These are phyloP conservation scores for Scleroderma citrinum DNA, from an alignment of 768 basidiomycete genomes.

Conservation along the genomic window DNA sequence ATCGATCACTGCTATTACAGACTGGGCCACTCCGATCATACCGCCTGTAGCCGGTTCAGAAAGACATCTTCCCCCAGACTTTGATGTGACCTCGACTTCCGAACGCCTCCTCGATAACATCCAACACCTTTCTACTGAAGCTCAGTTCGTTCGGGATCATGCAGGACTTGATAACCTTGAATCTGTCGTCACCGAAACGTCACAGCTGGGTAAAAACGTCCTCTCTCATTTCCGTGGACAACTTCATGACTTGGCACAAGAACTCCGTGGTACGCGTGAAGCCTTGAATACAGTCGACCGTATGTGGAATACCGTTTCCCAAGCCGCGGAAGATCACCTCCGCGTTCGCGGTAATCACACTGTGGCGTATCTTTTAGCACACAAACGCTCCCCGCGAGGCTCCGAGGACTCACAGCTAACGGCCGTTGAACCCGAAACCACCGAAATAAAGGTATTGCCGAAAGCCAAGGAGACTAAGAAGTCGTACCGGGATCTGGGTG, in stretches of 20 bases:
- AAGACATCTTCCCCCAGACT: constrained; percentile 32
- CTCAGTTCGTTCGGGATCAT: constrained; percentile 33
- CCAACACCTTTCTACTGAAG: constrained; percentile 41
- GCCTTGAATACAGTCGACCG: constrained; percentile 39
- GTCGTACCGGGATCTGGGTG: constrained; percentile 12
- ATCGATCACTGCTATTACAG: constrained; percentile 46
- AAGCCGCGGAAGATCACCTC: constrained; percentile 42
- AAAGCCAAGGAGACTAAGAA: constrained; percentile 16
- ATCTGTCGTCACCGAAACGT: constrained; percentile 42
- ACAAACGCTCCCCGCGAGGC: constrained; percentile 43
- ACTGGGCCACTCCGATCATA: constrained; percentile 16
- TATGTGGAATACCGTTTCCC: constrained; percentile 39
- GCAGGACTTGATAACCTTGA: constrained; percentile 39
- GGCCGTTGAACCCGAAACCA: constrained; percentile 31
- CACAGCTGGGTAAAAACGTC: constrained; percentile 40
- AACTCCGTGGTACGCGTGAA: constrained; percentile 42
- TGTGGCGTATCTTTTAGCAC: constrained; percentile 9
- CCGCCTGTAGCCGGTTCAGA: constrained; percentile 8
- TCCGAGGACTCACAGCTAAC: constrained; percentile 66
- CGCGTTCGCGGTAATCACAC: constrained; percentile 3
- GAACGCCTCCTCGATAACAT: constrained; percentile 52
- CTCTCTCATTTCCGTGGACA: constrained; percentile 48
- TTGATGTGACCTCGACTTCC: constrained; percentile 40
- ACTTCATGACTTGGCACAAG: constrained; percentile 44
- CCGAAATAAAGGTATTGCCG: not conserved